These are phyloP conservation scores for Ophiosphaerella narmari DNA, from an alignment of 2,329 filamentous ascomycete genomes.

Conservation along the genomic window DNA sequence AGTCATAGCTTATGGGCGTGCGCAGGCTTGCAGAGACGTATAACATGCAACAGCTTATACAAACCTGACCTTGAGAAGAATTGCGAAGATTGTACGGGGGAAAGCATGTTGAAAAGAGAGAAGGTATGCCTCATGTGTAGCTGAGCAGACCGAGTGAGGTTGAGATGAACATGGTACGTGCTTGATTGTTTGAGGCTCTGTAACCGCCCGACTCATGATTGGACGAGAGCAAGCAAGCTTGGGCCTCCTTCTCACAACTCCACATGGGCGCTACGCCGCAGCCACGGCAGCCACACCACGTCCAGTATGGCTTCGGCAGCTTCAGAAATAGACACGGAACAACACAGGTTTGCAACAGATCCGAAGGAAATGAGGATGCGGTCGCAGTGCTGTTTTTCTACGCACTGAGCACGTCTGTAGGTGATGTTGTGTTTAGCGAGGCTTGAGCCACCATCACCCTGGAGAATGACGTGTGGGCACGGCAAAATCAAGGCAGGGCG, in stretches of 20 bases:
- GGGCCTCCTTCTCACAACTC: slow-evolving; percentile 1
- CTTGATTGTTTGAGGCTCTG: slow-evolving; percentile 23
- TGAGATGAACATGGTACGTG: slow-evolving; percentile 19
- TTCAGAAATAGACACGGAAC: background rate
- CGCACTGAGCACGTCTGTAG: background rate
- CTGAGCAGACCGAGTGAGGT: slow-evolving; percentile 18
- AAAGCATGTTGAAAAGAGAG: background rate
- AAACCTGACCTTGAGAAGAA: too few species aligned
- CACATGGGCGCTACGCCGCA: slow-evolving; percentile 38
- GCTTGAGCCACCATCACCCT: background rate
- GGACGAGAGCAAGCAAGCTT: slow-evolving; percentile 21
- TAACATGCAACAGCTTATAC: too few species aligned
- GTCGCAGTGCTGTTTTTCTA: background rate
- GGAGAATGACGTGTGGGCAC: slow-evolving; percentile 26
- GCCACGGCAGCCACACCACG: slow-evolving; percentile 13
- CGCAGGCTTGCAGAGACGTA: too few species aligned
- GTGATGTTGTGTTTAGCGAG: too few species aligned
- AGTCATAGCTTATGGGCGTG: too few species aligned
- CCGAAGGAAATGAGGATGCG: too few species aligned
- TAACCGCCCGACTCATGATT: slow-evolving; percentile 29
- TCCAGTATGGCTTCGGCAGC: background rate
- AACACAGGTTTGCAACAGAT: background rate
- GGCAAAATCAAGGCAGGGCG: slow-evolving; percentile 41
- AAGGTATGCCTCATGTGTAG: too few species aligned
- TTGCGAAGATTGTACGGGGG: too few species aligned